Percentiles rank a stretch among this genome's conserved stretches.
Conservation (phyloP, 2,329 filamentous ascomycete species). For the Aspergillus quadricinctus region DNA sequence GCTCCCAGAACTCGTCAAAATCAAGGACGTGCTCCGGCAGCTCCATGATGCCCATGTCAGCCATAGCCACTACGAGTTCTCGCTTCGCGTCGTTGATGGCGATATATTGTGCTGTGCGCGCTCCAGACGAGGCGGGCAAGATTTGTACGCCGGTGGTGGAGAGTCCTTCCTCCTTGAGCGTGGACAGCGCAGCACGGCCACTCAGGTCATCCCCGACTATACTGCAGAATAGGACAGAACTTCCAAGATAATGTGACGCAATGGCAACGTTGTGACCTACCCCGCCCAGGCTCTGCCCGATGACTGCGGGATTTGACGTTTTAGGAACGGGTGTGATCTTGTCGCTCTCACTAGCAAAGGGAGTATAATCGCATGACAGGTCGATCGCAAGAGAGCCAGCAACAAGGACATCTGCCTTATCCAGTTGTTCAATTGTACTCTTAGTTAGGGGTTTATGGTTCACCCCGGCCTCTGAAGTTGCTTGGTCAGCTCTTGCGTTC, state of each 20-base stretch:
- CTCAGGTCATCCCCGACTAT: constrained; percentile 75
- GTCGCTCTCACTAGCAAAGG: constrained; percentile 35
- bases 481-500: constrained; percentile 19
- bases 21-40: constrained; percentile 37
- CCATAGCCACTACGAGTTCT: constrained; percentile 87
- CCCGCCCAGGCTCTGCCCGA: constrained; percentile 79
- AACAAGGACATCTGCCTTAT: constrained; percentile 66
- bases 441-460: constrained; percentile 5
- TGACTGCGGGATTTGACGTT: constrained; percentile 81
- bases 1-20: constrained; percentile 56
- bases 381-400: constrained; percentile 89
- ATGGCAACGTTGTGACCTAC: constrained; percentile 90
- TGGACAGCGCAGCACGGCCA: constrained; percentile 66
- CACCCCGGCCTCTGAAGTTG: constrained; percentile 17
- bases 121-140: constrained; percentile 49
- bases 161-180: constrained; percentile 55
- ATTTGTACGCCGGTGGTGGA: constrained; percentile 63
- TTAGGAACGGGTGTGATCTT: constrained; percentile 48
- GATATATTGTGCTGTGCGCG: constrained; percentile 83
- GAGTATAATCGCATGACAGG: constrained; percentile 73
- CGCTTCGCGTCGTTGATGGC: constrained; percentile 81
- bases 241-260: constrained; percentile 68
- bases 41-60: constrained; percentile 83
- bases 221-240: constrained; percentile 69
- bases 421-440: constrained; percentile 7